Evolutionary conservation across 805 yeast species (phyloP).

Genomic region (Brettanomyces anomalus): DNA sequence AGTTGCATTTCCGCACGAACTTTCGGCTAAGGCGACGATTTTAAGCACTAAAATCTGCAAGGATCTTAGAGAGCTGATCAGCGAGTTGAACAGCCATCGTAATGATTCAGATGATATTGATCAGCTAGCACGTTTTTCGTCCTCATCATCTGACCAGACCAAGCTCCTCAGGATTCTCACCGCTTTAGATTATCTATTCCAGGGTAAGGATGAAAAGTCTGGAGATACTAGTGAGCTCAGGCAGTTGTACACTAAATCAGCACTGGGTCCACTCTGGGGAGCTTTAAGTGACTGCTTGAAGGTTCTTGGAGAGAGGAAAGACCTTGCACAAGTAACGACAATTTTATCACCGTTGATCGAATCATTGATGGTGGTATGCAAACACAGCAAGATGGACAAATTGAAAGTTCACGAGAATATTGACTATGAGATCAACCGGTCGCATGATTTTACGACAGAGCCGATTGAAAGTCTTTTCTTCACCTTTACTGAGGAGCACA

Average conservation of each 20-base stretch:
- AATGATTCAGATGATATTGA: slow-evolving; percentile 41
- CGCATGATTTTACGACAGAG: slow-evolving; percentile 60
- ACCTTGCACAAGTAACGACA: slow-evolving; percentile 60
- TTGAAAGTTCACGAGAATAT: slow-evolving; percentile 43
- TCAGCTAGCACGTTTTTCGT: slow-evolving; percentile 55
- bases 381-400: slow-evolving; percentile 62
- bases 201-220: slow-evolving; percentile 27
- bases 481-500: slow-evolving; percentile 82
- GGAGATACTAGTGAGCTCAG: slow-evolving; percentile 42
- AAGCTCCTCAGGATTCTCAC: slow-evolving; percentile 79
- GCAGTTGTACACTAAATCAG: slow-evolving; percentile 53
- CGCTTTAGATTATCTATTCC: slow-evolving; percentile 77
- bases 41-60: slow-evolving; percentile 45
- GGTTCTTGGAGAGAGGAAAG: slow-evolving; percentile 49
- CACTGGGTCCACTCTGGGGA: slow-evolving; percentile 77
- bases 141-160: slow-evolving; percentile 80
- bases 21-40: slow-evolving; percentile 53
- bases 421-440: slow-evolving; percentile 58
- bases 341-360: slow-evolving; percentile 81
- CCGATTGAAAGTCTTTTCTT: slow-evolving; percentile 75
- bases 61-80: slow-evolving; percentile 44
- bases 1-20: slow-evolving; percentile 54
- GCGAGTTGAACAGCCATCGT: slow-evolving; percentile 29
- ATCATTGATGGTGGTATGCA: slow-evolving; percentile 92
- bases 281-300: slow-evolving; percentile 67